These are phyloP conservation scores for Phyllosticta capitalensis DNA, from an alignment of 2,329 filamentous ascomycete species.

Conservation along the genomic window DNA sequence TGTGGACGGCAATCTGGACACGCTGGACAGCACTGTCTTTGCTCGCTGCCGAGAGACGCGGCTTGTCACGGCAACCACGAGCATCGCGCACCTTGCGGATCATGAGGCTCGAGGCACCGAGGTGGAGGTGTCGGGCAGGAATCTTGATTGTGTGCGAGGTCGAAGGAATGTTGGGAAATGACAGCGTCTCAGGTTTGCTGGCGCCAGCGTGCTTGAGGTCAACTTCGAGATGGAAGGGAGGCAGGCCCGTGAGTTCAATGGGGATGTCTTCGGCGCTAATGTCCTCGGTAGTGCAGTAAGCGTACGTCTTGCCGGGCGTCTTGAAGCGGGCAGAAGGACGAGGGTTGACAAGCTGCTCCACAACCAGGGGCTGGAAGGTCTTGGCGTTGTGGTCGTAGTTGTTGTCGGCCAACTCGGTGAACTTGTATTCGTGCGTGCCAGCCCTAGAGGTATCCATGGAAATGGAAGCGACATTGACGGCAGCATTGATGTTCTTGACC, in stretches of 20 bases:
- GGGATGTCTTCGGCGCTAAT: conserved; percentile 79
- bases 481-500: conserved; percentile 66
- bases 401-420: conserved; percentile 71
- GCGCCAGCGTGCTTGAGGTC: conserved; percentile 87
- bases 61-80: conserved; percentile 73
- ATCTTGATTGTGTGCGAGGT: conserved; percentile 72
- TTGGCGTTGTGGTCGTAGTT: conserved; percentile 69
- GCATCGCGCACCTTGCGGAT: conserved; percentile 85
- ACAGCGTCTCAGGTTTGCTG: conserved; percentile 68
- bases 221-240: conserved; percentile 84
- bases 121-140: conserved; percentile 71
- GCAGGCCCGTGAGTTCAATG: conserved; percentile 68
- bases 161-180: conserved; percentile 67
- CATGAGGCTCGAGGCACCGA: conserved; percentile 81
- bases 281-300: conserved; percentile 82
- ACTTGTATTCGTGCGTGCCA: conserved; percentile 78
- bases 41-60: conserved; percentile 37
- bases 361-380: conserved; percentile 54
- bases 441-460: conserved; percentile 78
- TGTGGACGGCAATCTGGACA: conserved; percentile 85
- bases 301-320: conserved; percentile 86
- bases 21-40: conserved; percentile 52
- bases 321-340: conserved; percentile 74
- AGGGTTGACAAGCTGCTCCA: conserved; percentile 77
- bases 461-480: conserved; percentile 65